These are phyloP conservation scores for Suillus lakei DNA, from an alignment of 768 basidiomycete genomes.

Conservation along the genomic window DNA sequence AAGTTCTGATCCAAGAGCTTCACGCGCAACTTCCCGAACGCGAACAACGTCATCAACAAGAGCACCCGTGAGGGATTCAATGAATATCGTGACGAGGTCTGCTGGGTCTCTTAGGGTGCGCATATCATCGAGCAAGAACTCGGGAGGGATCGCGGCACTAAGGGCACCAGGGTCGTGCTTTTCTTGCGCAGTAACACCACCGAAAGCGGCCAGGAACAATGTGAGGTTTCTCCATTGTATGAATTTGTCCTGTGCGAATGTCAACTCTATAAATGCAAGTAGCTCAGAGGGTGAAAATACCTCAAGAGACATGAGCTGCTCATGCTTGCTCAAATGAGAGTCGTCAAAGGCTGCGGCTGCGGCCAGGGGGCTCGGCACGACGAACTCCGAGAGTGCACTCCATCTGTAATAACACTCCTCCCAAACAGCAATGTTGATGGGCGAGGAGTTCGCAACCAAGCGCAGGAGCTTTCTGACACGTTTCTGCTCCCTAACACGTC, in stretches of 20 bases:
- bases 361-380: constrained; percentile 46
- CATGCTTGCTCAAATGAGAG: constrained; percentile 39
- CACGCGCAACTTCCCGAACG: constrained; percentile 79
- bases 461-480: constrained; percentile 75
- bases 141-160: constrained; percentile 55
- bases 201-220: constrained; percentile 75
- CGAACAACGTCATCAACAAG: constrained; percentile 65
- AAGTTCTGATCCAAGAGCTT: constrained; percentile 81
- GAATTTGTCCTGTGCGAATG: constrained; percentile 60
- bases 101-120: constrained; percentile 64
- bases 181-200: constrained; percentile 65
- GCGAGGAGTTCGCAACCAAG: constrained; percentile 62
- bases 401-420: constrained; percentile 82
- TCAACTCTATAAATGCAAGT: constrained; percentile 1
- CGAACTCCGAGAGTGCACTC: constrained; percentile 63
- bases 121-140: constrained; percentile 72
- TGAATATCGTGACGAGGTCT: constrained; percentile 65
- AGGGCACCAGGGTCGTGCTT: constrained; percentile 55
- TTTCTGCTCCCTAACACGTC: constrained; percentile 81
- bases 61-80: constrained; percentile 69
- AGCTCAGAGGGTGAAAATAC: constrained; percentile 24
- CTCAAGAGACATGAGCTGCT: constrained; percentile 44
- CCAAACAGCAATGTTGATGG: constrained; percentile 81
- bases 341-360: constrained; percentile 40
- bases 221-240: constrained; percentile 88